Evolutionary conservation across 345 rosid genomes (phyloP).

Genomic region (Salix brachista): DNA sequence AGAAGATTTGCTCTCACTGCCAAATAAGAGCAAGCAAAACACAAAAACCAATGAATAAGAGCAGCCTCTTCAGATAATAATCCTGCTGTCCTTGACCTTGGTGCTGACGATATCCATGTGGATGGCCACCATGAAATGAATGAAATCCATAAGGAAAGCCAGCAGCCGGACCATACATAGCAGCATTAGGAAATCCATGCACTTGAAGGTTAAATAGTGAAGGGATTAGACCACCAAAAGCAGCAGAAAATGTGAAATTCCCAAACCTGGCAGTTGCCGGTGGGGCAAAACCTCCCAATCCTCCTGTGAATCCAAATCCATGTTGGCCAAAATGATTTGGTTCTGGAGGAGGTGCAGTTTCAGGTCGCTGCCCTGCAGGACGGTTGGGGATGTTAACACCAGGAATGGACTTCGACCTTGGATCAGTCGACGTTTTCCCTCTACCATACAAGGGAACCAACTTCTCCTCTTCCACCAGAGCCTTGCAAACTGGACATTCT

Average conservation of each 20-base stretch:
- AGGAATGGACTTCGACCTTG: slow-evolving; percentile 79
- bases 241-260: slow-evolving; percentile 72
- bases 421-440: slow-evolving; percentile 79
- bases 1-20: slow-evolving; percentile 35
- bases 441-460: slow-evolving; percentile 94
- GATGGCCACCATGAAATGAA: slow-evolving; percentile 69
- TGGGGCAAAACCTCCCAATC: slow-evolving; percentile 82
- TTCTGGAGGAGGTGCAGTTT: slow-evolving; percentile 86
- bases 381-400: slow-evolving; percentile 82
- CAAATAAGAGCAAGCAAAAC: slow-evolving; percentile 58
- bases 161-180: slow-evolving; percentile 72
- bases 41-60: slow-evolving; percentile 44
- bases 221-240: slow-evolving; percentile 87
- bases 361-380: slow-evolving; percentile 96
- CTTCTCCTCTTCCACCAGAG: slow-evolving; percentile 75
- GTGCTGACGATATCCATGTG: slow-evolving; percentile 54
- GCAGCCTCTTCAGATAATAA: slow-evolving; percentile 57
- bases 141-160: slow-evolving; percentile 71
- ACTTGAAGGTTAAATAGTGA: slow-evolving; percentile 74
- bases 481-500: slow-evolving; percentile 97
- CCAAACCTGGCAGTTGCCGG: slow-evolving; percentile 68
- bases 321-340: slow-evolving; percentile 66
- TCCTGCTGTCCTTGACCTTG: slow-evolving; percentile 76
- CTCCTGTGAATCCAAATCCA: slow-evolving; percentile 77
- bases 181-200: slow-evolving; percentile 77